Evolutionary conservation across 768 basidiomycete species (phyloP).

Genomic region (Cyathus striatus): DNA sequence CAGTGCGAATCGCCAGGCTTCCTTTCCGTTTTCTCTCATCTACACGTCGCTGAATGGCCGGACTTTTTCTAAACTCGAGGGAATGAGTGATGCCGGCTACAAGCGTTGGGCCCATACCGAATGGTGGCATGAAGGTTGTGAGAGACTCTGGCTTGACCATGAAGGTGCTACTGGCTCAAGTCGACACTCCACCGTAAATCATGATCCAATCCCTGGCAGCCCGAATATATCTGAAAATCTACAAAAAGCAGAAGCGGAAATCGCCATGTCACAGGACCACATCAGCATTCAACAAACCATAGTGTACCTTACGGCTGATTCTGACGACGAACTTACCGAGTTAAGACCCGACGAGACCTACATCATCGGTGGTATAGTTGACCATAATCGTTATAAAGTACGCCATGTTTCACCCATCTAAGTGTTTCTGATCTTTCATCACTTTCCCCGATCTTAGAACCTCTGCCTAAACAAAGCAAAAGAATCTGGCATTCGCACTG

Average conservation of each 20-base stretch:
- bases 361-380: slow-evolving; percentile 92
- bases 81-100: slow-evolving; percentile 60
- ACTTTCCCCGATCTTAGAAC: slow-evolving; percentile 46
- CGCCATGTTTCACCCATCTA: slow-evolving; percentile 5
- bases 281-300: slow-evolving; percentile 41
- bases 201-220: background rate
- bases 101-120: slow-evolving; percentile 77
- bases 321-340: slow-evolving; percentile 78
- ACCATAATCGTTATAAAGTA: slow-evolving; percentile 95
- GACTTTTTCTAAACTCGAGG: slow-evolving; percentile 60
- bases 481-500: slow-evolving; percentile 69
- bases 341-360: slow-evolving; percentile 84
- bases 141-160: slow-evolving; percentile 51
- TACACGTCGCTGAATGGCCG: slow-evolving; percentile 79
- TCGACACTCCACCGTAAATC: slow-evolving; percentile 1
- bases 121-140: slow-evolving; percentile 80
- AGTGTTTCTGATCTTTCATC: too few relatives aligned
- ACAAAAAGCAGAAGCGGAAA: background rate
- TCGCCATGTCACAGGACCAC: background rate
- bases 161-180: slow-evolving; percentile 6
- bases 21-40: slow-evolving; percentile 66
- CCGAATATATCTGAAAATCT: background rate
- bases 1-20: slow-evolving; percentile 74
- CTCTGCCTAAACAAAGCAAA: slow-evolving; percentile 86
- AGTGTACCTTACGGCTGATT: slow-evolving; percentile 94